Evolutionary conservation across 345 rosid genomes (phyloP), one percentile per base, ranked within the genome.

Genomic region (Trapa incisa): DNA sequence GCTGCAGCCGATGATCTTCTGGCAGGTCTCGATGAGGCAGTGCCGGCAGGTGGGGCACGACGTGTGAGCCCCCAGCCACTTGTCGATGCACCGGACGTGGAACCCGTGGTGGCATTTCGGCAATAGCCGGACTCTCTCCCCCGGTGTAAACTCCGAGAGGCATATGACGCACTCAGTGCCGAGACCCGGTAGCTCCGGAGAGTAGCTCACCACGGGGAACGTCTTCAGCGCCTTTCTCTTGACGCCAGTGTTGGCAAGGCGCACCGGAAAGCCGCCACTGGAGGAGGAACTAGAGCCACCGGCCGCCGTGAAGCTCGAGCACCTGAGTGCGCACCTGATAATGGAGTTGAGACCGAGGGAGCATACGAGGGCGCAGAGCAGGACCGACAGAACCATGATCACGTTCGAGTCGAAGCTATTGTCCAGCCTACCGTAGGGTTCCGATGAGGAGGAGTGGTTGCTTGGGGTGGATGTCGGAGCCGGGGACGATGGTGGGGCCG

Each of bases 21-120:
- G 92, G 70, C 90, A 87, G 5, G 90, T 87, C 68, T 82, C 88
- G 14, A 85, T 74, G 65, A 87, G 84, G 76, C 94, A 87, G 80
- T 83, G 87, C 72, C 98, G 81, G 81, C 98, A 92, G 16, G 90
- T 89, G 29, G 98, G 98, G 73, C 98, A 92, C 4, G 97, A 89
- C 29, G 98, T 84, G 73, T 89, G 98, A 5, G 96, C 76, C 52
- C 86, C 79, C 0, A 92, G 85, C 97, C 98, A 92, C 69, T 75
- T 88, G 81, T 92, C 97, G 42, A 92, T 86, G 77, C 97, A 92
- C 13, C 74, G 78, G 72, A 82, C 85, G 61, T 89, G 97, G 77
- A 86, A 92, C 3, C 96, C 89, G 13, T 92, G 98, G 75, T 88
- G 78, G 66, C 98, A 92, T 75, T 84, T 85, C 0, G 96, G 93